phyloP scores from a whole-genome alignment of 305 asterid genomes.

The Fraxinus xanthoxyloides region DNA sequence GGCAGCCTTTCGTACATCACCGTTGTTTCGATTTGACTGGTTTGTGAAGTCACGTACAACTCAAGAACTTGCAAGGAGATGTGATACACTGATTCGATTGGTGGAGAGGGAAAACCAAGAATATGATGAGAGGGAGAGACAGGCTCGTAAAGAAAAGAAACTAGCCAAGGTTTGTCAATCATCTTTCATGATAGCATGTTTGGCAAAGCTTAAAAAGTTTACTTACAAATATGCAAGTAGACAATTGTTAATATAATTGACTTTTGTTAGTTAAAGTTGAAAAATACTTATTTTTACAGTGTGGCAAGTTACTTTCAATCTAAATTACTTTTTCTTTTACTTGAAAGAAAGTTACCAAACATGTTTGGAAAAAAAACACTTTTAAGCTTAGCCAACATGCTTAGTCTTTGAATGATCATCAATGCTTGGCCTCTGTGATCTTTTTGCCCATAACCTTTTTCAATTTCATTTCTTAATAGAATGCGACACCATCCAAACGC shows the following conservation, averaged over 20 bases:
- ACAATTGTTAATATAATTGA: background rate
- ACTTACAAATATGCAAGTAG: background rate
- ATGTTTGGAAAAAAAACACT: background rate
- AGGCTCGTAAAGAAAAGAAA: constrained; percentile 97
- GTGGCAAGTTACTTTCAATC: background rate
- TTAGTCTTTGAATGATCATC: background rate
- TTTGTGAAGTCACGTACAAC: constrained; percentile 97
- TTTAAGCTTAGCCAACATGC: background rate
- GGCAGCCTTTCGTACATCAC: constrained; percentile 95
- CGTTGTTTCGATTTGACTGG: constrained; percentile 97
- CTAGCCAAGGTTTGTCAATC: constrained; percentile 62
- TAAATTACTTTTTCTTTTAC: background rate
- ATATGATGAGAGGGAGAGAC: constrained; percentile 92
- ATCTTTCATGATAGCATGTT: background rate
- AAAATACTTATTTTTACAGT: background rate
- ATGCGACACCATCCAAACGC: constrained; percentile 72
- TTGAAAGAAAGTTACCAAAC: background rate
- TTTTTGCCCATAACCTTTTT: background rate
- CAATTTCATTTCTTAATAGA: constrained; percentile 30
- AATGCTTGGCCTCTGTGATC: background rate
- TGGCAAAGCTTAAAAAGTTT: background rate
- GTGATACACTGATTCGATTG: constrained; percentile 87
- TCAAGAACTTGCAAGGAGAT: constrained; percentile 98
- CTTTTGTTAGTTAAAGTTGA: background rate
- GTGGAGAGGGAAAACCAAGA: constrained; percentile 98